Evolutionary conservation across 2,329 filamentous ascomycete species (phyloP).

Genomic region (Phialophora verrucosa): DNA sequence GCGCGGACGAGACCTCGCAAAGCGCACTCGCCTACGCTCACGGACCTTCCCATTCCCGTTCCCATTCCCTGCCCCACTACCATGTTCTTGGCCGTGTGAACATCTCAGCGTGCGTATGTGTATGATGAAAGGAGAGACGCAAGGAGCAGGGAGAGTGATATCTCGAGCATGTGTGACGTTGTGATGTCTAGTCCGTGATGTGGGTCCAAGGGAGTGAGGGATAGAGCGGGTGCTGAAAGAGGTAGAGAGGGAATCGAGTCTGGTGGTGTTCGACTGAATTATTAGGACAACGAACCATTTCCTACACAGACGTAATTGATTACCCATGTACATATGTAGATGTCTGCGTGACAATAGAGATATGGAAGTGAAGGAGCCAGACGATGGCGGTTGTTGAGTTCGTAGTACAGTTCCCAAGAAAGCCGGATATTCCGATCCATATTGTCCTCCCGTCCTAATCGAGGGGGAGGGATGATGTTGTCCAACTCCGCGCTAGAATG

Average conservation of each 20-base stretch:
- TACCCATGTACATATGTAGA: conserved; percentile 9
- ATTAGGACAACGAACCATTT: background rate
- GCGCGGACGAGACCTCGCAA: no score
- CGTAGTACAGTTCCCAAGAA: background rate
- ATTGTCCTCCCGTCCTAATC: background rate
- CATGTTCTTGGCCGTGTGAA: no score
- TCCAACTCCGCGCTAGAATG: conserved; percentile 22
- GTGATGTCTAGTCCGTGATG: background rate
- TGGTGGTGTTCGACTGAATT: background rate
- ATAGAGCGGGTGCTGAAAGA: background rate
- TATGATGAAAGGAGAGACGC: no score
- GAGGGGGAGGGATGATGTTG: conserved; percentile 10
- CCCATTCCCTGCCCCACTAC: no score
- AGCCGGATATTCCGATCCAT: background rate
- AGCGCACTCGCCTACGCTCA: no score
- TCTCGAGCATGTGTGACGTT: background rate
- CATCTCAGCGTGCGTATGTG: no score
- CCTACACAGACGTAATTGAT: background rate
- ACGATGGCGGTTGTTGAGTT: conserved; percentile 1
- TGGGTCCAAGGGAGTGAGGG: background rate
- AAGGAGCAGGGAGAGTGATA: background rate
- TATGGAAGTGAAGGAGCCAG: conserved; percentile 11
- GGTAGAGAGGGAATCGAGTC: no score
- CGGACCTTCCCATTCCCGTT: no score
- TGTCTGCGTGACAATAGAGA: conserved; percentile 3